Evolutionary conservation across 441 rosid genomes (phyloP).

Genomic region (Daphne laureola): DNA sequence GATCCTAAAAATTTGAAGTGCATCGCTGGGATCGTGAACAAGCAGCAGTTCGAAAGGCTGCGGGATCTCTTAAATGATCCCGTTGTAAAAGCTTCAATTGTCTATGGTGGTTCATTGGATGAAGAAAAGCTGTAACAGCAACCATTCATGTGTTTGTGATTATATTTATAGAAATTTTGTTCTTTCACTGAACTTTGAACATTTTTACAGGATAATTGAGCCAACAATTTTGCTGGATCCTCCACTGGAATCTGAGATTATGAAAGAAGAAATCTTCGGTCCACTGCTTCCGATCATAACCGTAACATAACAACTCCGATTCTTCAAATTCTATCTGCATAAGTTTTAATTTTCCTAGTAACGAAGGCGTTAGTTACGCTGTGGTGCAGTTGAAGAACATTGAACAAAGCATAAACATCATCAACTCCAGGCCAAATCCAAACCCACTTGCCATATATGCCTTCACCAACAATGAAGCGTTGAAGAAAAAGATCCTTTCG

Average conservation of each 20-base stretch:
- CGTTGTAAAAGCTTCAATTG: conserved; percentile 43
- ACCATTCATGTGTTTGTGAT: not conserved
- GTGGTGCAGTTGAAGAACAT: conserved; percentile 51
- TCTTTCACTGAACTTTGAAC: not conserved
- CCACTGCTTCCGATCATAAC: conserved; percentile 85
- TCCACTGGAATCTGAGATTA: conserved; percentile 76
- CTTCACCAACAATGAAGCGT: conserved; percentile 62
- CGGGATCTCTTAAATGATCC: conserved; percentile 49
- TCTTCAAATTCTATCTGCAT: conserved; percentile 4
- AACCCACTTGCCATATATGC: conserved; percentile 72
- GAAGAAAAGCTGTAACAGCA: conserved; percentile 47
- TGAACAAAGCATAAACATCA: conserved; percentile 61
- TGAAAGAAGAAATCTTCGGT: conserved; percentile 89
- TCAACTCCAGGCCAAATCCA: conserved; percentile 67
- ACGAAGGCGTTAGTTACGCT: not conserved
- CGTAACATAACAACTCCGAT: conserved; percentile 28
- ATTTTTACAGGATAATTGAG: conserved; percentile 52
- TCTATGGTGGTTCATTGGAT: conserved; percentile 55
- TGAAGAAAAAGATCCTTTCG: conserved; percentile 46
- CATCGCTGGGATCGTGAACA: conserved; percentile 46
- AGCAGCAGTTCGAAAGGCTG: conserved; percentile 48
- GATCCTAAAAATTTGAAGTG: conserved; percentile 38
- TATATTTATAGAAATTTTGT: not conserved
- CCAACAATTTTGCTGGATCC: conserved; percentile 86
- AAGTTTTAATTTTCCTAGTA: not conserved